Conservation (phyloP, 495 filamentous ascomycete species). For the Glonium stellatum region DNA sequence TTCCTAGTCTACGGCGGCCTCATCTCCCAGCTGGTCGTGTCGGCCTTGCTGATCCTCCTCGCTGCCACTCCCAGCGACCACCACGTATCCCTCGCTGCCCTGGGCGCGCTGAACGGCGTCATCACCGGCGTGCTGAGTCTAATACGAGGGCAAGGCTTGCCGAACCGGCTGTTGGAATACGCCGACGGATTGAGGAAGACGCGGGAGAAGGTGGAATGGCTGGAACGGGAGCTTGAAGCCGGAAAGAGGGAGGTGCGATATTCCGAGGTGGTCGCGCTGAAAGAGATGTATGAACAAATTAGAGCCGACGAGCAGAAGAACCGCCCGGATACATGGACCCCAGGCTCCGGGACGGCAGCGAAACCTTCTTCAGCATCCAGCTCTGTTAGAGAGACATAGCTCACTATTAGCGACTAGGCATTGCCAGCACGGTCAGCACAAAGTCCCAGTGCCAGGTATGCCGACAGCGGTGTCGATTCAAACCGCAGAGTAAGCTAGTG, state of each 20-base stretch:
- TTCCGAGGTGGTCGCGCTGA: constrained; percentile 22
- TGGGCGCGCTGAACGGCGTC: constrained; percentile 22
- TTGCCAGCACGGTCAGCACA: no score
- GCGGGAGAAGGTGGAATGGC: constrained; percentile 23
- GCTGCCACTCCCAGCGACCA: constrained; percentile 19
- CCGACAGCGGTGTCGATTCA: no score
- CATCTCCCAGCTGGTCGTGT: constrained; percentile 21
- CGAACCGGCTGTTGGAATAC: constrained; percentile 18
- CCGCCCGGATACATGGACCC: constrained; percentile 18
- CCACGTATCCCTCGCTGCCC: constrained; percentile 18
- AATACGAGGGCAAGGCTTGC: constrained; percentile 16
- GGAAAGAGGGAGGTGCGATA: constrained; percentile 24
- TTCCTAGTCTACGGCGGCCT: constrained; percentile 12
- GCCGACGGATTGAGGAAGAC: constrained; percentile 18
- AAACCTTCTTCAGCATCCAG: no score
- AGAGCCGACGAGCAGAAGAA: constrained; percentile 22
- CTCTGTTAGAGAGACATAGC: no score
- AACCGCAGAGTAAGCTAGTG: no score
- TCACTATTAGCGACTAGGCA: no score
- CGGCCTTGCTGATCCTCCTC: constrained; percentile 21
- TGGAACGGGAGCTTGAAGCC: constrained; percentile 23
- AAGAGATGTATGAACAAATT: constrained; percentile 20
- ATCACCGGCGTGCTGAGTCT: constrained; percentile 18
- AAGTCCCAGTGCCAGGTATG: no score
- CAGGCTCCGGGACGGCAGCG: background rate